Evolutionary conservation across 768 basidiomycete species (phyloP).

Genomic region (Candolleomyces eurysporus): DNA sequence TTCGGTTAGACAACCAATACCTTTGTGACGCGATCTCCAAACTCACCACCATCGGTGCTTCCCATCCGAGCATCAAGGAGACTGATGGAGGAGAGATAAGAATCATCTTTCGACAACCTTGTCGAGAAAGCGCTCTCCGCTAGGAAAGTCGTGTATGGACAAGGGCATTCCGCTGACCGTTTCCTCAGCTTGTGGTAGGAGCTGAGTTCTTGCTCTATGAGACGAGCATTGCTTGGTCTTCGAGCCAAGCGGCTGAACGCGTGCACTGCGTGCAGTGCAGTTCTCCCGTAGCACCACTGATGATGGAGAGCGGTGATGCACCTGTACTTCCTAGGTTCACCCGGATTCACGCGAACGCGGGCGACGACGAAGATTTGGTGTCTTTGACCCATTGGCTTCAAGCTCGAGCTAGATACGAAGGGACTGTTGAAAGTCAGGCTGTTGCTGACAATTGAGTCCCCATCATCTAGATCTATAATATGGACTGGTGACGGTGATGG

Average conservation of each 20-base stretch:
- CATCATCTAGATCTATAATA: no score
- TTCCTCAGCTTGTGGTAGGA: slow-evolving; percentile 16
- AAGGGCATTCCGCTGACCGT: slow-evolving; percentile 22
- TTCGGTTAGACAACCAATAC: no score
- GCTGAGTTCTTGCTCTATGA: slow-evolving; percentile 34
- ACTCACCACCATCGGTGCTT: slow-evolving; percentile 24
- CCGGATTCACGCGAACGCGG: slow-evolving; percentile 23
- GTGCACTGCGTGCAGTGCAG: slow-evolving; percentile 28
- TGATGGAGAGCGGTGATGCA: slow-evolving; percentile 39
- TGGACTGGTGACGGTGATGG: no score
- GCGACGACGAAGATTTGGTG: slow-evolving; percentile 42
- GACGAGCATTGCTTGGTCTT: slow-evolving; percentile 35
- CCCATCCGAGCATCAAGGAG: slow-evolving; percentile 24
- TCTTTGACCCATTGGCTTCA: slow-evolving; percentile 34
- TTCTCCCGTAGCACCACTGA: slow-evolving; percentile 37
- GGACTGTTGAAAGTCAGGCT: no score
- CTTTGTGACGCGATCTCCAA: background rate
- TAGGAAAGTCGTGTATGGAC: slow-evolving; percentile 30
- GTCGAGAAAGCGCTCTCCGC: slow-evolving; percentile 26
- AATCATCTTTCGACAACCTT: slow-evolving; percentile 18
- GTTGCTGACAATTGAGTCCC: no score
- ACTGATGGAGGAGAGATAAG: slow-evolving; percentile 15
- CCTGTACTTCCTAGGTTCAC: slow-evolving; percentile 25
- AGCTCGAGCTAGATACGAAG: no score
- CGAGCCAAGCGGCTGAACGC: slow-evolving; percentile 33